Evolutionary conservation across 305 asterid genomes (phyloP), one percentile per base, ranked within the genome.

Genomic region (Caryopteris hybrid): DNA sequence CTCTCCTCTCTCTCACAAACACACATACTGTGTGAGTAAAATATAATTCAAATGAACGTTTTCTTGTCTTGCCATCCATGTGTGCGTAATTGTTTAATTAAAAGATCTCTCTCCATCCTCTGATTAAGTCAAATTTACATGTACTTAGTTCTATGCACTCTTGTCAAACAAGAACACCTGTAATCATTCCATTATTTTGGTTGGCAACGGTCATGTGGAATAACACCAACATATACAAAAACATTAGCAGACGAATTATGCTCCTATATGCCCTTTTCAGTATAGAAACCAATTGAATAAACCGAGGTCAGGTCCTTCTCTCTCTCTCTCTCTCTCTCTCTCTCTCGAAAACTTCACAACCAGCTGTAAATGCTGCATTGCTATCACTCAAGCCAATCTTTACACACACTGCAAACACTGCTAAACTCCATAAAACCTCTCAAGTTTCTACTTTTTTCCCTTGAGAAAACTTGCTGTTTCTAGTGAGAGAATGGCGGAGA

Each of bases 401-500:
- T 57, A 53, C 50, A 25, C 6, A 13, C 4, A 9, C 34, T 21
- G 4, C 33, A n/a, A n/a, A 54, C 66, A 8, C 38, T 43, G 41
- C 64, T 50, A 22, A 38, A 8, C 34, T 46, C 68, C 64, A 46
- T 51, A 23, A 25, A 7, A 42, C 67, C 61, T 22, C 38, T 38
- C 43, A 2, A 29, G 41, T 31, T 39, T 14, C 58, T 23, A 14
- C 69, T 1, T 20, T 46, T 61, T 57, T 34, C 54, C 16, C 47
- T 12, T 17, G 39, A 64, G 16, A 34, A 29, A 45, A 33, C 13
- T 9, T 36, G 73, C 54, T 22, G 2, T 6, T n/a, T n/a, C n/a
- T n/a, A n/a, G n/a, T 17, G 39, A 64, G 16, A 34, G 2, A 63
- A 86, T 86, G 94, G 83, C 86, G 23, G 87, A 87, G 48, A 68